Conservation (phyloP, 2,329 filamentous ascomycete species). For the Phyllosticta citribraziliensis region DNA sequence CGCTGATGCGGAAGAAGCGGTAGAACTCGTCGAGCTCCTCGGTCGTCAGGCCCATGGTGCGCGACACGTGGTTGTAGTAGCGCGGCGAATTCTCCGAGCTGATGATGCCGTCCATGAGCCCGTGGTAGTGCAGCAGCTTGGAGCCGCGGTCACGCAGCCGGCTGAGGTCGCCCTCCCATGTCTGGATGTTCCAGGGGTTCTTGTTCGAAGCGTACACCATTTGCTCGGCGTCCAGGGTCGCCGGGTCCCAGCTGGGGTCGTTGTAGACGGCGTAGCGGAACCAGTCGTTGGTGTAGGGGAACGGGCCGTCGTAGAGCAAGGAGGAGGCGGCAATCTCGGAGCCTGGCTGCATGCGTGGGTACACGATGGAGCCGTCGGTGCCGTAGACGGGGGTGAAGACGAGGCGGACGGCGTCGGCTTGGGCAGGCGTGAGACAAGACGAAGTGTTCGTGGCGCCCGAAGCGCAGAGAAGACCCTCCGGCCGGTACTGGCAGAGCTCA, state of each 20-base stretch:
- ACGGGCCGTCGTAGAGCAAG: slow-evolving; percentile 26
- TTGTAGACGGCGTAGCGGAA: slow-evolving; percentile 41
- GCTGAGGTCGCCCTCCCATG: slow-evolving; percentile 33
- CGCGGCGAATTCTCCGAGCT: slow-evolving; percentile 34
- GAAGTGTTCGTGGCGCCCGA: slow-evolving; percentile 24
- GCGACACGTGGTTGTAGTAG: slow-evolving; percentile 41
- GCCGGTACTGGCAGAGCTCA: slow-evolving; percentile 34
- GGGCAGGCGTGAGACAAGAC: slow-evolving; percentile 34
- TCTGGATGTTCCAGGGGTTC: slow-evolving; percentile 29
- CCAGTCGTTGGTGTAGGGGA: slow-evolving; percentile 38
- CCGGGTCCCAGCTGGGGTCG: slow-evolving; percentile 33
- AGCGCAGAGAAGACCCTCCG: slow-evolving; percentile 30
- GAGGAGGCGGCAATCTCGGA: slow-evolving; percentile 25
- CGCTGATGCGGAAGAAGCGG: slow-evolving; percentile 43
- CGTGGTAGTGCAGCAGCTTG: slow-evolving; percentile 41
- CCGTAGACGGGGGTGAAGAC: slow-evolving; percentile 35
- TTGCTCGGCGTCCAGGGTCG: slow-evolving; percentile 30
- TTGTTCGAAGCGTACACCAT: slow-evolving; percentile 30
- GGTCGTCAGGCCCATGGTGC: slow-evolving; percentile 30
- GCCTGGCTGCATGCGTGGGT: slow-evolving; percentile 43
- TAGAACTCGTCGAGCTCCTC: slow-evolving; percentile 35
- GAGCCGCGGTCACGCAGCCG: slow-evolving; percentile 28
- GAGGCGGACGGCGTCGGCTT: slow-evolving; percentile 35
- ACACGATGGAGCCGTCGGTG: slow-evolving; percentile 36
- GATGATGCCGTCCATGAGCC: slow-evolving; percentile 36